phyloP scores from a whole-genome alignment of 176 grass and related monocot species.

The Musa acuminata region DNA sequence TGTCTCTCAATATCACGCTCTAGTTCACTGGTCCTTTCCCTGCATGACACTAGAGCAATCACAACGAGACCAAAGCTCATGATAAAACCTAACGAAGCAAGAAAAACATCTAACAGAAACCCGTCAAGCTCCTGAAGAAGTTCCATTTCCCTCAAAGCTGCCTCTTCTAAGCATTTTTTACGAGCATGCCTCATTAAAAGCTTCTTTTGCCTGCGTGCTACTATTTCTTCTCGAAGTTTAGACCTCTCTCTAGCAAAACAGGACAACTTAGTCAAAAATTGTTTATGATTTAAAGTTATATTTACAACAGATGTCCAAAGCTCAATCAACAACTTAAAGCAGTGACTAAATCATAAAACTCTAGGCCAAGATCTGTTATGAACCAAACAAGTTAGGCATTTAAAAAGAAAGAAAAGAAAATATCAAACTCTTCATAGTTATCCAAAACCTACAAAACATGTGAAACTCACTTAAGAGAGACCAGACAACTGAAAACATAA shows the following conservation, averaged over 20 bases:
- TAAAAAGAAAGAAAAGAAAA: neutral
- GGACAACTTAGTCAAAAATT: slow-evolving; percentile 1
- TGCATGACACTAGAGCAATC: slow-evolving; percentile 20
- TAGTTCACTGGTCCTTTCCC: slow-evolving; percentile 59
- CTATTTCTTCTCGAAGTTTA: slow-evolving; percentile 80
- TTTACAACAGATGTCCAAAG: no score
- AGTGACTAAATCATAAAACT: neutral
- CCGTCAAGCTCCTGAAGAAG: slow-evolving; percentile 92
- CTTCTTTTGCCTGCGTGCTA: slow-evolving; percentile 73
- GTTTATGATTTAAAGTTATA: no score
- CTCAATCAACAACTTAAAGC: no score
- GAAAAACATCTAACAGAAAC: slow-evolving; percentile 25
- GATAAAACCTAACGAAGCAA: neutral
- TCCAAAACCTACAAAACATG: no score
- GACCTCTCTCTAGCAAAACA: slow-evolving; percentile 58
- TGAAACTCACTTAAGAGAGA: no score
- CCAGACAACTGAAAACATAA: no score
- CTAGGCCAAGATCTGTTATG: neutral
- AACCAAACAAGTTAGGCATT: neutral
- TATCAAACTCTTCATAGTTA: neutral
- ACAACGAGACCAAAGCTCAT: slow-evolving; percentile 7
- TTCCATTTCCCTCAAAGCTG: slow-evolving; percentile 60
- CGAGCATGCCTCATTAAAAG: slow-evolving; percentile 66
- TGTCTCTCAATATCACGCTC: slow-evolving; percentile 81
- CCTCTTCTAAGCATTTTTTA: slow-evolving; percentile 77